Base-by-base conservation (phyloP, 768 basidiomycete species). In the Suillus clintonianus region DNA sequence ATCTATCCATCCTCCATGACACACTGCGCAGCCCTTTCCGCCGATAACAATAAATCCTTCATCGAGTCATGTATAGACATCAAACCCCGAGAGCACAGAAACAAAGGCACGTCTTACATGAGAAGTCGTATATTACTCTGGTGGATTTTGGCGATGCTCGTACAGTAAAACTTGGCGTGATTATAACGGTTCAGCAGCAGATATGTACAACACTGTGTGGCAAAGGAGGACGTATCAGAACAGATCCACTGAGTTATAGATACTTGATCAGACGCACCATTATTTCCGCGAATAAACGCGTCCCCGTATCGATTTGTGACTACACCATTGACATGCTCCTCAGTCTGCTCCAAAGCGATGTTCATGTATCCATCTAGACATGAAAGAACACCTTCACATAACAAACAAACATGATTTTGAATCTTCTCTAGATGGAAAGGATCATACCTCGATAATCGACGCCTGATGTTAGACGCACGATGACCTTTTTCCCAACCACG, bases 321-420 rank as follows among this genome's bases (percentile, higher is more conserved):
- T n/a, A 77, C 70, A 4, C 95, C 95, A 66, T 92, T 89, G 11
- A 96, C 93, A 75, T 95, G 88, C 77, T 99, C 97, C 78, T 97
- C 95, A 4, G 96, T 97, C 76, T 97, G 93, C 78, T 99, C 97
- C 41, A 99, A 79, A 15, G 95, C 97, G 57, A 99, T 97, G 78
- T 99, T 99, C 97, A 99, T 99, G 77, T 97, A 99, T 0, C 96
- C 96, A 77, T 99, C 97, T 27, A 99, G 84, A 72, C 97, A 99
- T 4, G 95, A 96, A 15, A 99, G 79, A 4, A 95, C 83, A 22
- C 97, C 97, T 99, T 64, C 6, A 13, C n/a, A 47, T n/a, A n/a
- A n/a, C n/a, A n/a, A n/a, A n/a, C n/a, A n/a, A n/a, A n/a, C 43
- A 56, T 55, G 34, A 58, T 36, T 11, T 45, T 22, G 10, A 27